Conservation (phyloP, 176 grass and related monocot genomes). For the Urochloa ruziziensis region DNA sequence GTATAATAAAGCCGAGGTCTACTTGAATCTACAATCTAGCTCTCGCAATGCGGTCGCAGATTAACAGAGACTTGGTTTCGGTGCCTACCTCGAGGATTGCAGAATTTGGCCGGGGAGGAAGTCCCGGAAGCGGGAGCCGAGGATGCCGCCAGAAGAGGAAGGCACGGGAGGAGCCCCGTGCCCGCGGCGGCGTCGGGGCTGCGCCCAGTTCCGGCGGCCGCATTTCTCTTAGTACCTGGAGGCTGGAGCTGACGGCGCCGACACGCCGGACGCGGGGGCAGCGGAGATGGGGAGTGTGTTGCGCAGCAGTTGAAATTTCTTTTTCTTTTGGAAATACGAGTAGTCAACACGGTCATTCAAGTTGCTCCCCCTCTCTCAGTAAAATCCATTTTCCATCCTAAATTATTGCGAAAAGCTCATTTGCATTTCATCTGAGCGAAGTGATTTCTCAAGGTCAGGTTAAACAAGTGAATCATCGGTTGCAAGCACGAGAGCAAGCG, state of each 20-base stretch:
- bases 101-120: background rate
- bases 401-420: no score
- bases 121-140: background rate
- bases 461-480: no score
- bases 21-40: background rate
- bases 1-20: background rate
- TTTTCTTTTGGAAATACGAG: background rate
- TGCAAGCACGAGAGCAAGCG: no score
- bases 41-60: background rate
- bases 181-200: background rate
- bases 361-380: no score
- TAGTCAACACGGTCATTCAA: background rate
- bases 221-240: background rate
- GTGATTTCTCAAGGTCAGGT: no score
- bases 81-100: background rate
- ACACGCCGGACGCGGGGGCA: background rate
- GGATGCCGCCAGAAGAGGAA: background rate
- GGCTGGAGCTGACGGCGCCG: background rate
- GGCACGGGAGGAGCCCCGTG: background rate
- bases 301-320: background rate
- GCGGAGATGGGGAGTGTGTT: background rate
- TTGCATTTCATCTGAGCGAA: no score
- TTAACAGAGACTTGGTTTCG: background rate
- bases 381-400: no score
- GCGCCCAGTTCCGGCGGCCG: background rate